Conservation (phyloP, 176 grass and related monocot genomes). For the Thalia dealbata region DNA sequence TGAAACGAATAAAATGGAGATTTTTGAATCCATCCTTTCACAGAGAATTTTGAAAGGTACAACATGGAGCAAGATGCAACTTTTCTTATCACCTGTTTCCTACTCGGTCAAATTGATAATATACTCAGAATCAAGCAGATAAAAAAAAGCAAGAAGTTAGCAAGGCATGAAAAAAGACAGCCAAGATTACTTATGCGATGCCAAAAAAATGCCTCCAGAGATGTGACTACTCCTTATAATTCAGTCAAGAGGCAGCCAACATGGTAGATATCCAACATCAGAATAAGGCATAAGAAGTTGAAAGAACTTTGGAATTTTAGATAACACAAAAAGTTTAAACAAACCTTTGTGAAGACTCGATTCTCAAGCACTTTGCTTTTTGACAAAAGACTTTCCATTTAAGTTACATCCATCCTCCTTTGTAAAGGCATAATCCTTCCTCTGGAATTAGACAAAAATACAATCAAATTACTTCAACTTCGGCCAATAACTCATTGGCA, state of each 20-base stretch:
- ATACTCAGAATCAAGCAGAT: background rate
- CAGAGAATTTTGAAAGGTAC: too few species aligned
- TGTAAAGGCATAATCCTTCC: constrained; percentile 64
- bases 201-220: too few species aligned
- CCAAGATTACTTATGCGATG: background rate
- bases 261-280: background rate
- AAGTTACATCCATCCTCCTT: constrained; percentile 40
- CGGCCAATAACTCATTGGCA: too few species aligned
- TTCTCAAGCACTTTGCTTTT: constrained; percentile 61
- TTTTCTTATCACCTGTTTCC: background rate
- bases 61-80: background rate
- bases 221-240: background rate
- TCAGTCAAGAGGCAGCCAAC: background rate
- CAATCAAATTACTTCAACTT: too few species aligned
- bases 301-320: background rate
- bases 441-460: constrained; percentile 7
- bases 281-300: background rate
- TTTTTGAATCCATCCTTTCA: too few species aligned
- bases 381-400: constrained; percentile 35
- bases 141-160: background rate
- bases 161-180: background rate
- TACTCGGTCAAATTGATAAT: background rate
- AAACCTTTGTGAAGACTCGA: constrained; percentile 62
- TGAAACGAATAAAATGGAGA: background rate
- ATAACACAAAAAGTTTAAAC: background rate